Percentiles rank a stretch among this genome's conserved stretches.
Conservation (phyloP, 2,329 filamentous ascomycete species). For the Chaetomiaceae sp. region DNA sequence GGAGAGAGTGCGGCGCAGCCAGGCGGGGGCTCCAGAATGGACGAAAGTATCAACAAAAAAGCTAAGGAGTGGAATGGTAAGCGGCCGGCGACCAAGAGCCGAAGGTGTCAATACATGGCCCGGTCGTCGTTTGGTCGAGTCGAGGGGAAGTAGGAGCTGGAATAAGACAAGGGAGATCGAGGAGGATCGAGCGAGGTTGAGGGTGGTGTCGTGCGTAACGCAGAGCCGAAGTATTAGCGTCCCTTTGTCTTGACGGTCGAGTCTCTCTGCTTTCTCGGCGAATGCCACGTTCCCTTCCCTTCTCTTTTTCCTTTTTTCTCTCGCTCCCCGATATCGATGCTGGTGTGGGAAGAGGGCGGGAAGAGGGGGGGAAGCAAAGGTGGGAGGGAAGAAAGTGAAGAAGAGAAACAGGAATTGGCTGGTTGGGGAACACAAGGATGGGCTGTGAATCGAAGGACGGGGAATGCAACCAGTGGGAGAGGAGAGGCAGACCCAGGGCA, state of each 20-base stretch:
- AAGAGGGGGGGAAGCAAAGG: neutral
- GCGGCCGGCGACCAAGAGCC: constrained; percentile 16
- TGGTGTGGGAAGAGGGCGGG: neutral
- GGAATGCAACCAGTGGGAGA: constrained; percentile 12
- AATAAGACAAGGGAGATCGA: too few species aligned
- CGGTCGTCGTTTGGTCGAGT: constrained; percentile 6
- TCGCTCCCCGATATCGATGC: neutral
- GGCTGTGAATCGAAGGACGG: constrained; percentile 5
- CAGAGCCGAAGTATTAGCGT: too few species aligned
- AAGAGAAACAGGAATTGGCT: constrained; percentile 9
- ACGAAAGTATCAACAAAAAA: constrained; percentile 13
- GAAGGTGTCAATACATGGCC: constrained; percentile 23
- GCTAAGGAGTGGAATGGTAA: constrained; percentile 9
- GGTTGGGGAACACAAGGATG: constrained; percentile 11
- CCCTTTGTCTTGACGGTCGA: constrained; percentile 18
- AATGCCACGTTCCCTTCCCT: constrained; percentile 9
- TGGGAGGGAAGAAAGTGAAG: constrained; percentile 2
- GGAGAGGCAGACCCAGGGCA: neutral
- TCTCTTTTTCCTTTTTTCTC: constrained; percentile 7
- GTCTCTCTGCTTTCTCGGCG: constrained; percentile 9
- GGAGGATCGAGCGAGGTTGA: too few species aligned
- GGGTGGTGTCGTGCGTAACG: too few species aligned
- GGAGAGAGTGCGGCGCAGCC: constrained; percentile 22
- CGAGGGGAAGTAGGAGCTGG: neutral
- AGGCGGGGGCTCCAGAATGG: constrained; percentile 11